Percentiles rank a stretch among this genome's conserved stretches.
These are phyloP conservation scores for Aspergillus indologenus DNA, from an alignment of 495 filamentous ascomycete species.

Conservation along the genomic window DNA sequence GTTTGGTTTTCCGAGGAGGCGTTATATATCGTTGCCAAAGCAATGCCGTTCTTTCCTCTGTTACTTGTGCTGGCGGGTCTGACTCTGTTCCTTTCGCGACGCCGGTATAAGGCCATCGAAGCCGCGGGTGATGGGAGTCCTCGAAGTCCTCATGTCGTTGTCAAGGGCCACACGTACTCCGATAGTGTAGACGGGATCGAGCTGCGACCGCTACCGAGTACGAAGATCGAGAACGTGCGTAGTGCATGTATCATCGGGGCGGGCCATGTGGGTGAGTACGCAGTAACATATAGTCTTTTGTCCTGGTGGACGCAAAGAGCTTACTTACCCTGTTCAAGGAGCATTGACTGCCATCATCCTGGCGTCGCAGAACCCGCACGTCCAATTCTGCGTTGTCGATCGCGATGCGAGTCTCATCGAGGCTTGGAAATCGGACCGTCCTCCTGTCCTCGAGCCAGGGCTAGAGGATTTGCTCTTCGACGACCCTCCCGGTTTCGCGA, in stretches of 20 bases:
- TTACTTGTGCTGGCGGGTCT: conserved; percentile 19
- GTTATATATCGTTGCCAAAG: conserved; percentile 1
- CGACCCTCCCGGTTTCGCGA: not conserved
- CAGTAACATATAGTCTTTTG: not conserved
- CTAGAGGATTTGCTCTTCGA: conserved; percentile 42
- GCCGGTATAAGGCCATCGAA: conserved; percentile 16
- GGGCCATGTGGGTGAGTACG: conserved; percentile 18
- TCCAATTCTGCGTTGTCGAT: conserved; percentile 71
- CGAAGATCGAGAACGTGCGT: conserved; percentile 18
- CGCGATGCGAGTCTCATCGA: conserved; percentile 59
- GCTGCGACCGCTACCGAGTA: not conserved
- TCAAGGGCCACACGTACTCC: conserved; percentile 23
- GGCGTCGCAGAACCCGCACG: conserved; percentile 63
- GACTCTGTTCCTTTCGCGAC: conserved; percentile 16
- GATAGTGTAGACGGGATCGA: conserved; percentile 14
- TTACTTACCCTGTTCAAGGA: too few relatives aligned
- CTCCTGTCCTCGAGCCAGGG: conserved; percentile 60
- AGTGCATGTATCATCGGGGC: conserved; percentile 23
- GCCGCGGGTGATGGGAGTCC: not conserved
- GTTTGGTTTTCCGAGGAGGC: not conserved
- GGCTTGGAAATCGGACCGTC: conserved; percentile 67
- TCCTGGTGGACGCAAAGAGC: not conserved
- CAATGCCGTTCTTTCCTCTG: conserved; percentile 19
- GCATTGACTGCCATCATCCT: conserved; percentile 72
- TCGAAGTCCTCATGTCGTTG: conserved; percentile 15